Conservation (phyloP, 2,329 filamentous ascomycete species). For the Neofusicoccum cordaticola region DNA sequence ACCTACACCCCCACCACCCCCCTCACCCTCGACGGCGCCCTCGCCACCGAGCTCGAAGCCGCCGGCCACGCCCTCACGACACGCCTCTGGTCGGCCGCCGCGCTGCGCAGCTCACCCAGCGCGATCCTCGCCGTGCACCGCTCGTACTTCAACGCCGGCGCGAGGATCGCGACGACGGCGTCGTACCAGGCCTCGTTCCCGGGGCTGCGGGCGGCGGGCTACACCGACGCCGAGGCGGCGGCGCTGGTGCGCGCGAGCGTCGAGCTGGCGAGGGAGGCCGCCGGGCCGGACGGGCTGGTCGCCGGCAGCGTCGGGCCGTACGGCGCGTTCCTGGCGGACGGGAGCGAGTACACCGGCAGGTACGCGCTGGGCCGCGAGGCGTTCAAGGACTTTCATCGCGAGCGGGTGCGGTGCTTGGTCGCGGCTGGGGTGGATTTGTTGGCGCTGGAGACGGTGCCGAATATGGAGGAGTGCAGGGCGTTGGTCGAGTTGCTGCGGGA, state of each 20-base stretch:
- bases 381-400: conserved; percentile 44
- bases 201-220: conserved; percentile 38
- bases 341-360: conserved; percentile 46
- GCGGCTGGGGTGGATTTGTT: conserved; percentile 43
- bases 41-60: conserved; percentile 48
- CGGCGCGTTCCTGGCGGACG: conserved; percentile 47
- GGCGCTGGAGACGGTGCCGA: conserved; percentile 47
- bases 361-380: conserved; percentile 33
- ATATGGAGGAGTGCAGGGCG: conserved; percentile 37
- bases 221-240: not conserved
- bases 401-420: conserved; percentile 41
- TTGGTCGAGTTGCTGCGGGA: conserved; percentile 37
- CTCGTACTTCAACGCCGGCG: conserved; percentile 45
- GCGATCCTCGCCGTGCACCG: conserved; percentile 44
- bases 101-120: conserved; percentile 39
- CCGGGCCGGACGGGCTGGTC: conserved; percentile 25
- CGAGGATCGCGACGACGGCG: conserved; percentile 48
- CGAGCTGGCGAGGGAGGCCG: not conserved
- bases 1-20: not conserved
- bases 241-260: conserved; percentile 3
- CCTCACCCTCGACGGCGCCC: conserved; percentile 45
- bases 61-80: conserved; percentile 42
- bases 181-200: conserved; percentile 47
- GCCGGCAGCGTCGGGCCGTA: conserved; percentile 50
- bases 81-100: conserved; percentile 46